These are phyloP conservation scores for Claviceps digitariae DNA, from an alignment of 2,329 filamentous ascomycete species.

Conservation along the genomic window DNA sequence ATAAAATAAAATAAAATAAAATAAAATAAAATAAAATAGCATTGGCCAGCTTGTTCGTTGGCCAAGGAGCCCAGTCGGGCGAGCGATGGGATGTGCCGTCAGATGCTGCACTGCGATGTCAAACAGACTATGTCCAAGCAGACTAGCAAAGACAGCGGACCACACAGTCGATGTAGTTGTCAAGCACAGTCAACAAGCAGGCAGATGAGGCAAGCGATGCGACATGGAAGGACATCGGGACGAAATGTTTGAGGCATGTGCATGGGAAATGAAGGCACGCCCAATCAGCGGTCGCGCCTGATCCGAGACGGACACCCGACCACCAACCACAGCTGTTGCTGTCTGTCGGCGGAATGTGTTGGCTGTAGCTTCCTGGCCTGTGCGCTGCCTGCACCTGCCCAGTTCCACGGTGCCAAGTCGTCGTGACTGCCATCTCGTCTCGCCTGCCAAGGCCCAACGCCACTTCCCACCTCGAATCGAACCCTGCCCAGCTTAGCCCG, in stretches of 20 bases:
- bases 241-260: neutral
- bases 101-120: too few species aligned
- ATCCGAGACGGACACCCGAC: neutral
- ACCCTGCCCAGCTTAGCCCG: neutral
- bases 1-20: too few species aligned
- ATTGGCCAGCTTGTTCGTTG: neutral
- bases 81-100: too few species aligned
- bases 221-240: neutral
- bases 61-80: neutral
- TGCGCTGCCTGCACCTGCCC: neutral
- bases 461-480: slow-evolving; percentile 2
- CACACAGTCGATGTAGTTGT: too few species aligned
- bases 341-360: too few species aligned
- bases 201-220: neutral
- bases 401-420: neutral
- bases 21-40: too few species aligned
- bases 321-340: neutral
- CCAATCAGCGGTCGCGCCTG: neutral
- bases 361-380: neutral
- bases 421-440: neutral
- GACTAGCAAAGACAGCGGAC: too few species aligned
- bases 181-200: too few species aligned
- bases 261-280: neutral
- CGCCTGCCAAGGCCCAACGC: neutral
- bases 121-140: too few species aligned